Percentiles rank a stretch among this genome's conserved stretches.
Evolutionary conservation across 768 basidiomycete genomes (phyloP).

Genomic region (Inosperma sp.): DNA sequence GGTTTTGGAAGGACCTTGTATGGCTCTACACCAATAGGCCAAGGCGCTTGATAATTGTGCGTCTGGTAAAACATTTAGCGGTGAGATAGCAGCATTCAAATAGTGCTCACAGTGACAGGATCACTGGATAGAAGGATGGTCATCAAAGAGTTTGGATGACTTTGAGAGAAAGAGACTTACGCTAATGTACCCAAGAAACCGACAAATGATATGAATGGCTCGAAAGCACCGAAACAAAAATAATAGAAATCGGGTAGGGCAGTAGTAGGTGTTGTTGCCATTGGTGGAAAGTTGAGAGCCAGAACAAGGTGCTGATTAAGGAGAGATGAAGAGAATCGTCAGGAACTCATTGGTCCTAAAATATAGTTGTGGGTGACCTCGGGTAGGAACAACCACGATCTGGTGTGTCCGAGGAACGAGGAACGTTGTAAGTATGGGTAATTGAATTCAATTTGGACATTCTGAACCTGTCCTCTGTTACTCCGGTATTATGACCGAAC

Average conservation of each 20-base stretch:
- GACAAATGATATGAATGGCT: slow-evolving; percentile 59
- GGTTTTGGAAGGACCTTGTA: slow-evolving; percentile 50
- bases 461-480: too few species aligned
- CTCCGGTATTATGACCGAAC: too few species aligned
- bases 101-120: slow-evolving; percentile 29
- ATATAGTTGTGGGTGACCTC: not conserved
- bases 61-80: slow-evolving; percentile 38
- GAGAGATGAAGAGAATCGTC: too few species aligned
- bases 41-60: slow-evolving; percentile 73
- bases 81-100: not conserved
- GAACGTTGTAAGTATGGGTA: too few species aligned
- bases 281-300: not conserved
- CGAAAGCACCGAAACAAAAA: slow-evolving; percentile 67
- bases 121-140: slow-evolving; percentile 12
- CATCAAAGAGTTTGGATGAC: slow-evolving; percentile 1
- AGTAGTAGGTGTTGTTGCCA: slow-evolving; percentile 40
- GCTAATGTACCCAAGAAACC: slow-evolving; percentile 63
- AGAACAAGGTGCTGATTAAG: not conserved
- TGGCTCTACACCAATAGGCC: slow-evolving; percentile 49
- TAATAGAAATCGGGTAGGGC: slow-evolving; percentile 73
- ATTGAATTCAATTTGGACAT: too few species aligned
- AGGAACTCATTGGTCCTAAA: not conserved
- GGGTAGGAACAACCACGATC: too few species aligned
- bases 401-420: too few species aligned
- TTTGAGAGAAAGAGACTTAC: slow-evolving; percentile 27